Evolutionary conservation across 805 yeast genomes (phyloP), one percentile per base, ranked within the genome.

Genomic region (Candida silvatica): DNA sequence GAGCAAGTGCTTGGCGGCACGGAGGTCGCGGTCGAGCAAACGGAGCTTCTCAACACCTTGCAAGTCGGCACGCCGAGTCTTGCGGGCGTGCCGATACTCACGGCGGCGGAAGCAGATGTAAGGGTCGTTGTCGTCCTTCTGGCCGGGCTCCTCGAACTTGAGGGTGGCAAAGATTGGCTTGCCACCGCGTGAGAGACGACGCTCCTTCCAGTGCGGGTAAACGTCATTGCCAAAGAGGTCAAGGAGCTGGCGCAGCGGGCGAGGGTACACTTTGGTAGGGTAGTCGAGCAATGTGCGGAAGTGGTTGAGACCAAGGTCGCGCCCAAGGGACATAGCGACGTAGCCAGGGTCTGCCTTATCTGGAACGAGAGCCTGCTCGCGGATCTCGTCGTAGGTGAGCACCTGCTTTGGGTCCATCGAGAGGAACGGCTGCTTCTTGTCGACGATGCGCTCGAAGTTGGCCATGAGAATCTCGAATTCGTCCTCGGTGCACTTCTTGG

Each of bases 61-160:
- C 23, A 83, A 73, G 61, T 92, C 98, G 0, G 96, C 84, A 44
- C 97, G 75, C 57, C 98, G 76, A 0, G 98, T 92, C 57, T 92
- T 92, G 57, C 98, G 80, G 20, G 94, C 92, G 53, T 84, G 97
- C 45, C 98, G 76, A 44, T 86, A 80, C 52, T 88, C 97, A 57
- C 98, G 80, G 46, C 96, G 77, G 50, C 98, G 74, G 66, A 92
- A 92, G 62, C 97, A 86, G 27, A 86, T 80, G 57, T 92, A 92
- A 2, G 98, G 97, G 56, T 92, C 97, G 40, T 72, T 74, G 49
- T 88, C 97, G 49, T 88, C 97, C 51, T 87, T 87, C 27, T 54
- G 56, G 37, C 74, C 74, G 17, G 84, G 84, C 46, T 84, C 88
- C 61, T 88, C 97, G 54, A 84, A 87, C 54, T 78, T 83, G 34